These are phyloP conservation scores for Rhizoclosmatium globosum DNA, from an alignment of 192 early-diverging fungal species.

Conservation along the genomic window DNA sequence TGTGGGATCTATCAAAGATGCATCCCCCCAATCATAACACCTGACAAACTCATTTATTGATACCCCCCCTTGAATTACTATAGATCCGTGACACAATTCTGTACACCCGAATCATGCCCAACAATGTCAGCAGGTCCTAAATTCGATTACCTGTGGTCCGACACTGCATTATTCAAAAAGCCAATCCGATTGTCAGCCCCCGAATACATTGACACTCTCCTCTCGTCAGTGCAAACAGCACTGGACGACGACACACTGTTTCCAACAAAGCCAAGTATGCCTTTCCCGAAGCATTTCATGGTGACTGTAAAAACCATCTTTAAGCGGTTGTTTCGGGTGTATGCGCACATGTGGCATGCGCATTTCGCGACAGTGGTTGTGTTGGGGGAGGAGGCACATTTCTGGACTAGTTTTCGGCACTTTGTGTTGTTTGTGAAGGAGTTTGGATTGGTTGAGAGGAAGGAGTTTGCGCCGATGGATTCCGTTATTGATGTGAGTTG, in stretches of 20 bases:
- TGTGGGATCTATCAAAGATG: too few species aligned
- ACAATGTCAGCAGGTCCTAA: slow-evolving; percentile 87
- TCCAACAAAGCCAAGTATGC: slow-evolving; percentile 73
- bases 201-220: slow-evolving; percentile 87
- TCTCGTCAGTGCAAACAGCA: slow-evolving; percentile 79
- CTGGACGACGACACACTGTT: slow-evolving; percentile 90
- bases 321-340: slow-evolving; percentile 89
- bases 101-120: slow-evolving; percentile 88
- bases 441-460: slow-evolving; percentile 78
- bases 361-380: slow-evolving; percentile 81
- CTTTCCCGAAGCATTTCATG: slow-evolving; percentile 81
- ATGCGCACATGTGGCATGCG: slow-evolving; percentile 92
- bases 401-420: slow-evolving; percentile 96
- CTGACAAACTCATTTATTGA: slow-evolving; percentile 37
- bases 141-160: slow-evolving; percentile 91
- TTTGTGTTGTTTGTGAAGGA: slow-evolving; percentile 91
- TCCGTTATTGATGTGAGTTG: slow-evolving; percentile 59
- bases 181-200: slow-evolving; percentile 88
- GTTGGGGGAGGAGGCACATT: slow-evolving; percentile 84
- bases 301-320: slow-evolving; percentile 75
- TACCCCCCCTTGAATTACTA: background rate
- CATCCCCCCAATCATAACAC: slow-evolving; percentile 58
- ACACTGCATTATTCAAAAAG: slow-evolving; percentile 83
- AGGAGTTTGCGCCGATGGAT: slow-evolving; percentile 63
- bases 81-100: slow-evolving; percentile 69